Conservation (phyloP, 2,329 filamentous ascomycete species). For the Phialophora macrospora region DNA sequence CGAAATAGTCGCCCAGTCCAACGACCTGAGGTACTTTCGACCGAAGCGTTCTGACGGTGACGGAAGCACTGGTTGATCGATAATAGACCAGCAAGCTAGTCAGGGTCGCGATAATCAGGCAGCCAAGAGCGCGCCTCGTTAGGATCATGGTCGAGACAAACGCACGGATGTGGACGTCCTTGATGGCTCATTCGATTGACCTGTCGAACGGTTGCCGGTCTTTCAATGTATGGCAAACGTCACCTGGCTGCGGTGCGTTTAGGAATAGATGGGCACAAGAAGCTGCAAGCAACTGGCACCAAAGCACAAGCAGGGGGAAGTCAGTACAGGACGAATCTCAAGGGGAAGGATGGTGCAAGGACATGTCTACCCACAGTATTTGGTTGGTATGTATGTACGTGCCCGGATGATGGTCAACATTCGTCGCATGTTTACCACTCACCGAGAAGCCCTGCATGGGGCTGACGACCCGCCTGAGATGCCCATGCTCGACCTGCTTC, state of each 20-base stretch:
- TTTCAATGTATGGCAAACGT: neutral
- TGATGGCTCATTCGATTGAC: conserved; percentile 24
- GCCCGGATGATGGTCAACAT: neutral
- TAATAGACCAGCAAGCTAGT: conserved; percentile 28
- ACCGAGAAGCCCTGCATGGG: neutral
- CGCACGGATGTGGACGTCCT: conserved; percentile 14
- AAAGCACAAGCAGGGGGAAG: conserved; percentile 1
- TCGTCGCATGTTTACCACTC: neutral
- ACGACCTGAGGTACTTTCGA: conserved; percentile 43
- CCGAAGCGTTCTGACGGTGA: conserved; percentile 29
- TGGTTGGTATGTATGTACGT: neutral
- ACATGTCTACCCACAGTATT: neutral
- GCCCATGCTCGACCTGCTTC: neutral
- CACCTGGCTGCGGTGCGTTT: neutral
- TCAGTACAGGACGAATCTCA: neutral
- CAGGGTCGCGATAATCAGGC: conserved; percentile 23
- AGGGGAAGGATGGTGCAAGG: neutral
- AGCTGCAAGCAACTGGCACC: neutral
- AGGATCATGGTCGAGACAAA: conserved; percentile 31
- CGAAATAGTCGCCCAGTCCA: conserved; percentile 45
- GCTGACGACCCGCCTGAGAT: neutral
- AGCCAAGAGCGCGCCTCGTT: conserved; percentile 26
- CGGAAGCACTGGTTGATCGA: conserved; percentile 20
- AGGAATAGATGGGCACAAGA: neutral
- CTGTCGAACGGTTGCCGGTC: neutral